Base-by-base conservation (phyloP, 257 asterid genomes). In the Nicotiana benthamiana region DNA sequence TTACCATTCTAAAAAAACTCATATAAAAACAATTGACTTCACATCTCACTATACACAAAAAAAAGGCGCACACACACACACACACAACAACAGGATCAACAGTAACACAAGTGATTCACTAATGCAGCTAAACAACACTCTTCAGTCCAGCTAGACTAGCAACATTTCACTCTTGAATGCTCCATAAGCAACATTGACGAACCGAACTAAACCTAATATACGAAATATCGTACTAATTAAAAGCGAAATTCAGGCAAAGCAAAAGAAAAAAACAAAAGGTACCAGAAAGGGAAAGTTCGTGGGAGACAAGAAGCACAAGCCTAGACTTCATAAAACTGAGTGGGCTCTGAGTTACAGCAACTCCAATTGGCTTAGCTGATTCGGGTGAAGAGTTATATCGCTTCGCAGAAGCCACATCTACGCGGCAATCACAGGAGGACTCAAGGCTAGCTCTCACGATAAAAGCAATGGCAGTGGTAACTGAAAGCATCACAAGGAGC, bases 261-360 rank as follows among this genome's bases (percentile, higher is more conserved):
- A 13, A 68, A 72, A 43, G 5, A 4, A 51, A 28, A 26, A 60
- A 51, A 24, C 2, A 22, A 20, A 48, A 6, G 32, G 77, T 89
- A 92, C 97, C 97, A 24, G 97, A 90, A 70, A 90, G 97, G 57
- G 97, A 91, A 81, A 92, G 95, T 80, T 92, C 95, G 85, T 92
- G 95, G 3, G 97, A 92, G 40, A 90, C 97, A 80, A 92, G 59
- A 32, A 92, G 94, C 76, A 92, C 90, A 52, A 89, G 86, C 89
- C 85, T 85, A 36, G 94, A 90, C 80, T 86, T 88, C 92, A 88
- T 89, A 85, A 90, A 87, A 87, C 81, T 82, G 84, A 86, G 90
- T 28, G 94, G 85, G 77, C 20, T 13, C 76, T 46, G 68, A 68
- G 16, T 53, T 27, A 75, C 60, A 77, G 83, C 62, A 70, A 65